Base-by-base conservation (phyloP, 2,329 filamentous ascomycete species). In the Aureobasidium sp. region DNA sequence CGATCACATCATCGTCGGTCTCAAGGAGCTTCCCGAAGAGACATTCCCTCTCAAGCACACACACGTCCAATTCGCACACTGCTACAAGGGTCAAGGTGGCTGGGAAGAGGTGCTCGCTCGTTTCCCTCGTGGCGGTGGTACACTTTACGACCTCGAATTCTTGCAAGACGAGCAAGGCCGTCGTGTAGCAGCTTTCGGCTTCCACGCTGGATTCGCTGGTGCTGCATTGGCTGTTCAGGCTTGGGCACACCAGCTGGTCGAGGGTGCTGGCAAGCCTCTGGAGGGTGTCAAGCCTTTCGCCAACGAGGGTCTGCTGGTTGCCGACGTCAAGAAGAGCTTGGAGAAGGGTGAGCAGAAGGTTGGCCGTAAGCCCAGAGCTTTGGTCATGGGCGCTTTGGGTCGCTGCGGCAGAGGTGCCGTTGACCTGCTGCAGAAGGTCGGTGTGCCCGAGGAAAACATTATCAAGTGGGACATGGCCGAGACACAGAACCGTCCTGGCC, bases 141-240 rank as follows among this genome's bases (percentile, higher is more conserved):
- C 84, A 0, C 84, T 97, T 15, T 84, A 92, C 63, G 92, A 97
- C 70, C 82, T 97, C 41, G 92, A 96, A 73, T 97, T 96, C 73
- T 80, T 97, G 41, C 83, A 84, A 43, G 88, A 95, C 67, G 83
- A 87, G 66, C 81, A 78, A 34, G 89, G 89, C 41, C 81, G 88
- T 51, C 79, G 89, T 65, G 86, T 92, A 1, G 87, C 87, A 9
- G 86, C 86, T 0, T 90, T 91, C 69, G 83, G 87, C 63, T 81
- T 80, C 70, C 84, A 87, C 65, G 90, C 90, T 34, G 90, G 90
- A 24, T 94, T 89, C 71, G 86, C 88, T 59, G 81, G 79, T n/a
- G 76, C 77, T 27, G 79, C 79, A 20, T 73, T 81, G 20, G 89
- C 88, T 29, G 75, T 95, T 43, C 83, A 92, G 82, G 85, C 86